Conservation (phyloP, 495 filamentous ascomycete genomes). For the Penicillium angulare region DNA sequence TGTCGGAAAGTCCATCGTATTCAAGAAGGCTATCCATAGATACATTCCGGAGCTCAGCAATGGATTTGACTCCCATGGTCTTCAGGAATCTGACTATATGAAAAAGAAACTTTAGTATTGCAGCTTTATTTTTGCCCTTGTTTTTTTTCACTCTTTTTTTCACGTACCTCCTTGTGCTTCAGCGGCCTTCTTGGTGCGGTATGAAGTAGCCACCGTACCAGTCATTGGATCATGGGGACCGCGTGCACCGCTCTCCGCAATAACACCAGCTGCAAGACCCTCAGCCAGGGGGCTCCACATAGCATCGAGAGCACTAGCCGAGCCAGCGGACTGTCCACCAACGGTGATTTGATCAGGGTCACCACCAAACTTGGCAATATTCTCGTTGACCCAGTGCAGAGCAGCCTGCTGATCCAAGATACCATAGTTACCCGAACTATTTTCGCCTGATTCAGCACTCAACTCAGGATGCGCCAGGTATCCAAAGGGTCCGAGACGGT, state of each 20-base stretch:
- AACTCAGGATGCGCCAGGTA: conserved; percentile 20
- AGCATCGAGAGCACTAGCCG: conserved; percentile 32
- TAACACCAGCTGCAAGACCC: conserved; percentile 6
- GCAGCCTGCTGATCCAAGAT: conserved; percentile 27
- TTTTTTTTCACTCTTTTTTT: neutral
- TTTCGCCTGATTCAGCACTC: neutral
- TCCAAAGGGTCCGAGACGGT: conserved; percentile 33
- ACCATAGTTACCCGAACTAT: conserved; percentile 22
- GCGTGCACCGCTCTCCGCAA: conserved; percentile 20
- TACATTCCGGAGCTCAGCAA: neutral
- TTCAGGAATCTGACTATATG: neutral
- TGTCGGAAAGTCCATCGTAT: neutral
- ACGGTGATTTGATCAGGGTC: conserved; percentile 21
- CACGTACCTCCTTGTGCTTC: conserved; percentile 3
- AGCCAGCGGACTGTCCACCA: conserved; percentile 50
- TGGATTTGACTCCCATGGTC: neutral
- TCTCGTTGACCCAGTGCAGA: conserved; percentile 31
- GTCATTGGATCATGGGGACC: conserved; percentile 13
- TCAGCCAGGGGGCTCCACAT: conserved; percentile 14
- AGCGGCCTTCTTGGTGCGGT: conserved; percentile 12
- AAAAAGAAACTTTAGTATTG: neutral
- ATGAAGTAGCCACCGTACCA: conserved; percentile 10
- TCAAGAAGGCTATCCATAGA: neutral
- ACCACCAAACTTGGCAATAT: conserved; percentile 32
- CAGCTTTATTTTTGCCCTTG: too few relatives aligned